phyloP scores from a whole-genome alignment of 768 basidiomycete species.

The Trametopsis cervina region DNA sequence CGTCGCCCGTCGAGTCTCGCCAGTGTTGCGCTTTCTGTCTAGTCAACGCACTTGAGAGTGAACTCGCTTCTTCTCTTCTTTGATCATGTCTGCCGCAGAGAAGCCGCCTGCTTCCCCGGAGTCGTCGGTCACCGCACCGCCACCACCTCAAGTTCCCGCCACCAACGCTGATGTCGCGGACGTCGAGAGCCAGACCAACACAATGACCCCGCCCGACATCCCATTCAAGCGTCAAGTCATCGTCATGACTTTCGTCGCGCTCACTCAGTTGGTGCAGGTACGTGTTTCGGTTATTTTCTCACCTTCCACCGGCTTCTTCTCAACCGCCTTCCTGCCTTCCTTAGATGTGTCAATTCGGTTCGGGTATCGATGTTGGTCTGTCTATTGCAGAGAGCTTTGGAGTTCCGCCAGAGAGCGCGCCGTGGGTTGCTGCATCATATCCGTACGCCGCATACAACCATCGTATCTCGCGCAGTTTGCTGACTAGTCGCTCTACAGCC shows the following conservation, averaged over 20 bases:
- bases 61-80: too few species aligned
- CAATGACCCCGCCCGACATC: neutral
- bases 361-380: neutral
- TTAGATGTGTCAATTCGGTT: neutral
- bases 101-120: too few species aligned
- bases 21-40: too few species aligned
- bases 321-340: neutral
- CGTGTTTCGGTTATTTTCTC: neutral
- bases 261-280: neutral
- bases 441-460: too few species aligned
- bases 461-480: too few species aligned
- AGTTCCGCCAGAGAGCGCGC: neutral
- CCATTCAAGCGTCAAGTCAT: neutral
- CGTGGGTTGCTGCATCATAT: neutral
- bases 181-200: neutral
- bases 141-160: neutral
- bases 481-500: constrained; percentile 1
- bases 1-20: too few species aligned
- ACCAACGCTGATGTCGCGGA: neutral
- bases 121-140: too few species aligned
- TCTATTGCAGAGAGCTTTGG: neutral
- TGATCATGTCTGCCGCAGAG: too few species aligned
- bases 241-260: neutral
- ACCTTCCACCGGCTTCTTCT: neutral
- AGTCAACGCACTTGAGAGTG: too few species aligned